These are phyloP conservation scores for Rhizophagus prolifer DNA, from an alignment of 192 early-diverging fungal species.

Conservation along the genomic window DNA sequence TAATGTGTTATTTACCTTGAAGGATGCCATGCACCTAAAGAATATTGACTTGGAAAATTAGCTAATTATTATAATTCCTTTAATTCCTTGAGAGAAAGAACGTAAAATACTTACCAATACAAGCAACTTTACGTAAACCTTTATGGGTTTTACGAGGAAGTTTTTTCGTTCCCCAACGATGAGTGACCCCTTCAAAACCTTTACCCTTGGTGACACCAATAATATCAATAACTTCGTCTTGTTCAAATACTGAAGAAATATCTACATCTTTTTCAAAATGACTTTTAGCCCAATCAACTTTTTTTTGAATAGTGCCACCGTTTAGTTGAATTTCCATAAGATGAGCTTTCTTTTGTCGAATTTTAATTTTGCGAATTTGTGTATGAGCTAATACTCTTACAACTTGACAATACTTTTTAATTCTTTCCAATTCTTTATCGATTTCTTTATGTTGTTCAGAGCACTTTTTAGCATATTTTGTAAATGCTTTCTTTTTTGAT, in stretches of 20 bases:
- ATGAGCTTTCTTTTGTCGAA: conserved; percentile 99
- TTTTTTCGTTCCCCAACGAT: conserved; percentile 99
- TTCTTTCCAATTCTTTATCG: conserved; percentile 90
- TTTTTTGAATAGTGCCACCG: conserved; percentile 93
- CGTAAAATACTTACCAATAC: conserved; percentile 91
- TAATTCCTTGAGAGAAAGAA: neutral
- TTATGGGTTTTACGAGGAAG: conserved; percentile 99
- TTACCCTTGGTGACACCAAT: conserved; percentile 99
- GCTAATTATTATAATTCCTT: neutral
- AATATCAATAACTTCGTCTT: conserved; percentile 99
- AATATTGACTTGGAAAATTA: neutral
- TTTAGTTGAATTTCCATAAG: conserved; percentile 99
- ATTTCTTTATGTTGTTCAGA: conserved; percentile 86
- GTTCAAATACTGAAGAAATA: conserved; percentile 89
- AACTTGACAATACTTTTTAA: conserved; percentile 99
- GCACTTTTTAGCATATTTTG: conserved; percentile 99
- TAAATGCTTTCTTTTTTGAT: conserved; percentile 99
- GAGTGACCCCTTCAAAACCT: conserved; percentile 98
- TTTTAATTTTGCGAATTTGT: conserved; percentile 90
- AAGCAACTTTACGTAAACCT: conserved; percentile 99
- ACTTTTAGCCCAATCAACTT: conserved; percentile 96
- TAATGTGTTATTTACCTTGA: conserved; percentile 21
- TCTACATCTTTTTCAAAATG: conserved; percentile 98
- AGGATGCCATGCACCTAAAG: conserved; percentile 31
- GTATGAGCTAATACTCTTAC: conserved; percentile 99